Percentiles rank a stretch among this genome's conserved stretches.
Conservation (phyloP, 2,329 filamentous ascomycete species). For the Cordyceps pruinosa region DNA sequence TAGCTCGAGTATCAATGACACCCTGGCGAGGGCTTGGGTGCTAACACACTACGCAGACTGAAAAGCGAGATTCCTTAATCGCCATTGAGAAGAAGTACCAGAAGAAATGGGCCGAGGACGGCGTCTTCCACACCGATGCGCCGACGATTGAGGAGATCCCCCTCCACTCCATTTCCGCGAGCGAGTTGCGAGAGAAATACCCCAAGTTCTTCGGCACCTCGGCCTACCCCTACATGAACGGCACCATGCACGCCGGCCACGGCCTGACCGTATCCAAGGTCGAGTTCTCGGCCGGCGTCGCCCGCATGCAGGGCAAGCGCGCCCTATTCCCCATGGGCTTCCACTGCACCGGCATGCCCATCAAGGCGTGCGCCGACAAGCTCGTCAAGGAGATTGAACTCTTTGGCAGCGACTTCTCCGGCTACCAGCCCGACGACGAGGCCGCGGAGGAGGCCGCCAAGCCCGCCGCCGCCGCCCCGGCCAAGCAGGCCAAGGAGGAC, state of each 20-base stretch:
- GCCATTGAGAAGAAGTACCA: conserved; percentile 90
- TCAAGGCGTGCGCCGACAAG: conserved; percentile 96
- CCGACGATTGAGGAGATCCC: conserved; percentile 73
- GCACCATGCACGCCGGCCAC: conserved; percentile 83
- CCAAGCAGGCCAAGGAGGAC: conserved; percentile 68
- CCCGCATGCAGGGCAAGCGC: conserved; percentile 83
- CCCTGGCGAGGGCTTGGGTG: not conserved
- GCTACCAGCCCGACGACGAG: conserved; percentile 56
- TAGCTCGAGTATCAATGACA: conserved; percentile 11
- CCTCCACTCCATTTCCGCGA: conserved; percentile 63
- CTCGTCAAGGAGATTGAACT: conserved; percentile 79
- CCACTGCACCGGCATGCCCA: conserved; percentile 91
- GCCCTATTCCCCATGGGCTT: conserved; percentile 87
- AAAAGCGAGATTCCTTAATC: conserved; percentile 78
- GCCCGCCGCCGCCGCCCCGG: no score
- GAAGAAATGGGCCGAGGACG: conserved; percentile 45
- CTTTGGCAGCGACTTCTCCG: conserved; percentile 82
- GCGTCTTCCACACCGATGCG: conserved; percentile 78
- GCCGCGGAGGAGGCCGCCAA: conserved; percentile 42
- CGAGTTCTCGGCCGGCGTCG: conserved; percentile 83
- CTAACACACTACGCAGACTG: conserved; percentile 49
- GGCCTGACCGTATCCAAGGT: conserved; percentile 88
- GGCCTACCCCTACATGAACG: conserved; percentile 68
- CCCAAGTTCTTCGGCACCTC: conserved; percentile 80
- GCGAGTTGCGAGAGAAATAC: conserved; percentile 68